Evolutionary conservation across 2,329 filamentous ascomycete genomes (phyloP).

Genomic region (Ambrosiella cleistominuta): DNA sequence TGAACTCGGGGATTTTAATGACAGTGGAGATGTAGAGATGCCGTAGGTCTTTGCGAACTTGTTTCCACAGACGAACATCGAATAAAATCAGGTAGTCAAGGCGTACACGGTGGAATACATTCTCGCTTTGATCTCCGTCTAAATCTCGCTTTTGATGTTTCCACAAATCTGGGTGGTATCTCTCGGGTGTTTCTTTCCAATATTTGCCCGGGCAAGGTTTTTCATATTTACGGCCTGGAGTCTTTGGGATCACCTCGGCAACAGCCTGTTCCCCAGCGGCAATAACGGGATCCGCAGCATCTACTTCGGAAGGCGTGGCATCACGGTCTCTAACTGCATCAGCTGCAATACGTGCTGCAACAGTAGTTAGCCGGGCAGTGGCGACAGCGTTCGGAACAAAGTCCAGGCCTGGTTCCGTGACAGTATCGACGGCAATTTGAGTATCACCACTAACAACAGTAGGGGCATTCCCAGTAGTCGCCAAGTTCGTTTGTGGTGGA

Average conservation of each 20-base stretch:
- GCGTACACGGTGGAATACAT: slow-evolving; percentile 74
- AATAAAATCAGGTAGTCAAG: slow-evolving; percentile 91
- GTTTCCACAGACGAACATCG: slow-evolving; percentile 93
- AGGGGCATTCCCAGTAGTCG: no score
- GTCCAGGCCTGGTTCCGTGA: neutral
- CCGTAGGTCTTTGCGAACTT: slow-evolving; percentile 72
- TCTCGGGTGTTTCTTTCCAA: slow-evolving; percentile 34
- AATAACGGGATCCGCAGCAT: slow-evolving; percentile 50
- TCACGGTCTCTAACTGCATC: neutral
- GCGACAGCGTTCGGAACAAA: neutral
- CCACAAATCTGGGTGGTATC: no score
- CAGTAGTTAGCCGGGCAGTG: neutral
- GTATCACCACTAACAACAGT: no score
- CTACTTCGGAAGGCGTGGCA: slow-evolving; percentile 53
- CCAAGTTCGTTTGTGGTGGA: no score
- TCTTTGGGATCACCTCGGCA: slow-evolving; percentile 57
- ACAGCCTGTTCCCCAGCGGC: slow-evolving; percentile 42
- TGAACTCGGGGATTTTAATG: slow-evolving; percentile 89
- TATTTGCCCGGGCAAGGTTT: slow-evolving; percentile 49
- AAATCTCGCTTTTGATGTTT: neutral
- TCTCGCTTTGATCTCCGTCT: slow-evolving; percentile 40
- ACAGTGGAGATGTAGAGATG: slow-evolving; percentile 94
- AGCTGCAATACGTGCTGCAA: neutral
- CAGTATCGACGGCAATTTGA: neutral
- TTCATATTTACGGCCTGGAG: slow-evolving; percentile 41